A percentile compares a stretch with the other conserved stretches of the same genome.
These are phyloP conservation scores for Guillardia theta DNA, from an alignment of 78 protist genomes.

Conservation along the genomic window DNA sequence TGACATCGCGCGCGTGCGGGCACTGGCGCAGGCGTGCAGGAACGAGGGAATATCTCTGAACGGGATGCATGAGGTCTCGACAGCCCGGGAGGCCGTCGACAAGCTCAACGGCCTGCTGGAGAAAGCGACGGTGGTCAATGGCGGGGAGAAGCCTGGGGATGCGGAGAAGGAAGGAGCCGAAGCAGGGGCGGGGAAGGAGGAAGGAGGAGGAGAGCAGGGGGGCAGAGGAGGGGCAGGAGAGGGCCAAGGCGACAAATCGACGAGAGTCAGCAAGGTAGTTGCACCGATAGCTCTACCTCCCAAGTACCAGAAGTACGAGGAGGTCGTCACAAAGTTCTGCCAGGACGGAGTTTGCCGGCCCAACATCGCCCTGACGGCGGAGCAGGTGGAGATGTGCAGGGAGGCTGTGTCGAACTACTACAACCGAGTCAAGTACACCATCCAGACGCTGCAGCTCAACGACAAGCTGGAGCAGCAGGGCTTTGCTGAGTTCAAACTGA, in stretches of 20 bases:
- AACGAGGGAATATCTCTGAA: neutral
- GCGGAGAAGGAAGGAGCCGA: neutral
- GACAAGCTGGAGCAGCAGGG: neutral
- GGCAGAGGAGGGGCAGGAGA: neutral
- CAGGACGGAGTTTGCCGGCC: conserved; percentile 14
- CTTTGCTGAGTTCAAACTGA: neutral
- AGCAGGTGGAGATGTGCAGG: neutral
- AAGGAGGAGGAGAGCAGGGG: neutral
- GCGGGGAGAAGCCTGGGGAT: neutral
- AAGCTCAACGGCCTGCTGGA: neutral
- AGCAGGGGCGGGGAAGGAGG: neutral
- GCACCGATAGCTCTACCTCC: neutral
- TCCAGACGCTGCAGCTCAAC: neutral
- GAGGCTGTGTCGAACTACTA: neutral
- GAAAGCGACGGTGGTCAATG: neutral
- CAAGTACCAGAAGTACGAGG: neutral
- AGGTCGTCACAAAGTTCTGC: neutral
- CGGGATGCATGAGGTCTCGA: neutral
- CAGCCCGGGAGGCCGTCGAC: neutral
- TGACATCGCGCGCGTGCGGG: neutral
- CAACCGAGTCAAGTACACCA: neutral
- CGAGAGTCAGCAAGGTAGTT: neutral
- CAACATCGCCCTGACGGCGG: neutral
- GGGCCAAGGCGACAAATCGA: neutral
- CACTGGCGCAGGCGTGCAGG: neutral